Base-by-base conservation (phyloP, 2,329 filamentous ascomycete genomes). In the Penicillium digitatum region DNA sequence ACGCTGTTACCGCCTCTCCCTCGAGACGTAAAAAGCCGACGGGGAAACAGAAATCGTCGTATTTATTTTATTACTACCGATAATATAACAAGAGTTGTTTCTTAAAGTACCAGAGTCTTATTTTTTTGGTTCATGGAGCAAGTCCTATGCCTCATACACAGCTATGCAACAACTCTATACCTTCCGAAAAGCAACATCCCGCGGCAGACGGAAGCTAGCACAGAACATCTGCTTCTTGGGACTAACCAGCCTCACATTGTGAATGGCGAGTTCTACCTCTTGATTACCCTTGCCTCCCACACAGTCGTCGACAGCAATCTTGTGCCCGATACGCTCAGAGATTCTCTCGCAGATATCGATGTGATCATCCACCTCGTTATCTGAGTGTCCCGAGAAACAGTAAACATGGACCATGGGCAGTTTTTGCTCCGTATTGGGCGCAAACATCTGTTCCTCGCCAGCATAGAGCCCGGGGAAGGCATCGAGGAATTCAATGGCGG, bases 181-280 rank as follows among this genome's bases (percentile, higher is more conserved):
- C 47, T 69, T 66, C 26, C 63, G 67, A 76, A 96, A 96, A 14
- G 92, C 94, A 6, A 96, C 89, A 65, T 89, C 85, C 32, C 79
- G 75, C 2, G 94, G 94, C 57, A 99, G 70, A 59, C 91, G 84
- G 75, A 99, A 97, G 63, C 86, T 95, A 29, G 90, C 93, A 72
- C 94, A 97, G 73, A 93, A 97, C 92, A 96, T 96, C 69, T 88
- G 84, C 80, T 99, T 99, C 68, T 90, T 87, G 5, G 94, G 94
- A 55, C 91, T 89, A 52, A 99, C 94, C 63, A 95, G 86, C 61
- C 94, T 82, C 32, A 97, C 90, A 70, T 85, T 82, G 54, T 76
- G 76, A 6, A 87, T 78, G 29, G 78, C 72, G 16, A 85, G 73
- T 37, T 82, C 82, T 6, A 78, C 71, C 56, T 88, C 84, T 56